Evolutionary conservation across 2,329 filamentous ascomycete genomes (phyloP).

Genomic region (Epichloe glyceriae): DNA sequence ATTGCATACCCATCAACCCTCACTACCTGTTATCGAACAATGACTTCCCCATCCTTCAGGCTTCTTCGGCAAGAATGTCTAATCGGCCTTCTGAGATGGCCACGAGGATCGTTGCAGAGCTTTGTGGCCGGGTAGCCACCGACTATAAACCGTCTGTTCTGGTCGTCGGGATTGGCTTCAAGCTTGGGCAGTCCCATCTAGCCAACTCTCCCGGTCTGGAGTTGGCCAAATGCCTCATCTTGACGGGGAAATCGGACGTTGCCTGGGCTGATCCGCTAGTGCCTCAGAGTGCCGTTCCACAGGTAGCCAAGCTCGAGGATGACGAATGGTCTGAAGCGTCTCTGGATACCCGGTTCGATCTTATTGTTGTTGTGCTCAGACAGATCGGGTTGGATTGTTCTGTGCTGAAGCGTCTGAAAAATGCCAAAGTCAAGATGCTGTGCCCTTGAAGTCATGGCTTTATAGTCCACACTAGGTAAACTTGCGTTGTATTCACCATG

Average conservation of each 20-base stretch:
- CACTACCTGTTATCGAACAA: constrained; percentile 37
- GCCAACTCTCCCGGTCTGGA: constrained; percentile 34
- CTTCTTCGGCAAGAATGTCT: constrained; percentile 31
- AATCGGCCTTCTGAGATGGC: constrained; percentile 28
- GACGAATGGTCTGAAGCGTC: constrained; percentile 23
- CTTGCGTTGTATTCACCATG: background rate
- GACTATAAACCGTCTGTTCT: constrained; percentile 20
- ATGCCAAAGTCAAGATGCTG: constrained; percentile 26
- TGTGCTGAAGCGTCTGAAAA: constrained; percentile 22
- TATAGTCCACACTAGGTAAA: background rate
- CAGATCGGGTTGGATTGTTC: constrained; percentile 29
- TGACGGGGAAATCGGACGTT: constrained; percentile 26
- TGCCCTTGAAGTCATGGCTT: constrained; percentile 11
- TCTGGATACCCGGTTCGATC: constrained; percentile 26
- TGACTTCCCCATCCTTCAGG: constrained; percentile 31
- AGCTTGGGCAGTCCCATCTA: constrained; percentile 33
- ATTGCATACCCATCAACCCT: constrained; percentile 44
- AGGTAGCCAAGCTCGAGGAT: constrained; percentile 25
- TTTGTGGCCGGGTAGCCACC: constrained; percentile 10
- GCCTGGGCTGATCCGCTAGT: constrained; percentile 32
- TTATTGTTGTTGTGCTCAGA: constrained; percentile 30
- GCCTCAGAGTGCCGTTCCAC: constrained; percentile 25
- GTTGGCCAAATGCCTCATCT: constrained; percentile 23
- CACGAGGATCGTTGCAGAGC: constrained; percentile 19
- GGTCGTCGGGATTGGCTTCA: constrained; percentile 37